Percentiles rank a stretch among this genome's conserved stretches.
Conservation (phyloP, 371 early-diverging fungal genomes). For the Apophysomyces variabilis region DNA sequence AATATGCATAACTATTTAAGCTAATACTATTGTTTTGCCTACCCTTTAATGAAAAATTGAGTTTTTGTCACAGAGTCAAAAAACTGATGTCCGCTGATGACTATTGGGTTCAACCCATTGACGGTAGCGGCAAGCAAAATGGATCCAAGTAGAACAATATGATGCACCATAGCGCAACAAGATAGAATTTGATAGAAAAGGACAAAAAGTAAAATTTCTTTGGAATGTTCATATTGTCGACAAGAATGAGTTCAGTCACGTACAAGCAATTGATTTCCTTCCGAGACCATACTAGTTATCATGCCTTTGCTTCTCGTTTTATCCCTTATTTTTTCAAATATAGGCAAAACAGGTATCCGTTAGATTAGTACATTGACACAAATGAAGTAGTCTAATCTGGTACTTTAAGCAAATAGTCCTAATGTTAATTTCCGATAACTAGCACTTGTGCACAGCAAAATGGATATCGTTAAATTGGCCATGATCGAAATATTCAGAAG, state of each 20-base stretch:
- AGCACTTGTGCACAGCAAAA: too few relatives aligned
- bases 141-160: neutral
- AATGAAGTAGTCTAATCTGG: too few relatives aligned
- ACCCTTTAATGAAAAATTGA: slow-evolving; percentile 82
- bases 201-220: neutral
- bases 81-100: slow-evolving; percentile 73
- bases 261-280: neutral
- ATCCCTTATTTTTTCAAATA: too few relatives aligned
- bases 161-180: neutral
- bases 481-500: too few relatives aligned
- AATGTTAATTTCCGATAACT: too few relatives aligned
- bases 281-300: neutral
- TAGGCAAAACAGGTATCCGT: too few relatives aligned
- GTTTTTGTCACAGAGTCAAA: slow-evolving; percentile 74
- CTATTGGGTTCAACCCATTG: slow-evolving; percentile 60
- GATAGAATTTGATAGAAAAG: neutral
- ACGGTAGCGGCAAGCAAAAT: slow-evolving; percentile 15
- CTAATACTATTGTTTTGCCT: slow-evolving; percentile 8
- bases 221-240: slow-evolving; percentile 2
- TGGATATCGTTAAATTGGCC: too few relatives aligned
- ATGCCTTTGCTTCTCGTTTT: neutral
- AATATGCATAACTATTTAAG: neutral
- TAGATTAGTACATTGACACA: too few relatives aligned
- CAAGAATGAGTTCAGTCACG: slow-evolving; percentile 4
- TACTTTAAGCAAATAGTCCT: too few relatives aligned